phyloP scores from a whole-genome alignment of 441 rosid species.

The Hypseocharis bilobata region DNA sequence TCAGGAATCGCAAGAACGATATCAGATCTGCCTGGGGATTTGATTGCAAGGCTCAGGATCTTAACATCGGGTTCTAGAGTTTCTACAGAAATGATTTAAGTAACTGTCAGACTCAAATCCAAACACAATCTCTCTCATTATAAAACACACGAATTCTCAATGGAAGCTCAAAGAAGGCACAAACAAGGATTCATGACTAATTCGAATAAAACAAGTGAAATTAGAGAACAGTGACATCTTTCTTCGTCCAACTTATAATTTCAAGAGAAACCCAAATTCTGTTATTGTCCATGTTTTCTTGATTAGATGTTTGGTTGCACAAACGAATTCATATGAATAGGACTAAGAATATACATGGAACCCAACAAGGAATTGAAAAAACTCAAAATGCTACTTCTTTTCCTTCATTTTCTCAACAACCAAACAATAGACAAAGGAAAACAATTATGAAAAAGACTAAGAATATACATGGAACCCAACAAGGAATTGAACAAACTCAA shows the following conservation, averaged over 20 bases:
- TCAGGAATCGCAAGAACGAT: constrained; percentile 36
- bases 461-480: too few species aligned
- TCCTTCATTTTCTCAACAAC: not conserved
- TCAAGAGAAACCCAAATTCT: too few species aligned
- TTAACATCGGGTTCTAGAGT: constrained; percentile 42
- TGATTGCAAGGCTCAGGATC: constrained; percentile 40
- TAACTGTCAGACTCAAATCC: constrained; percentile 19
- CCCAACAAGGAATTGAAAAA: not conserved
- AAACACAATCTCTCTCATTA: constrained; percentile 1
- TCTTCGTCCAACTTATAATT: too few species aligned
- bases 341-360: too few species aligned
- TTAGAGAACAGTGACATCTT: too few species aligned
- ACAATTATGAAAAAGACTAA: too few species aligned
- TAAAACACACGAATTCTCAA: not conserved
- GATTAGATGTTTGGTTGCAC: too few species aligned
- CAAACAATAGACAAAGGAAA: not conserved
- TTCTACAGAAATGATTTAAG: constrained; percentile 24
- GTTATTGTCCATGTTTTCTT: not conserved
- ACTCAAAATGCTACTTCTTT: not conserved
- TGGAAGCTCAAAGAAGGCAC: too few species aligned
- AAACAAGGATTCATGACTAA: too few species aligned
- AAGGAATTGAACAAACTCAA: not conserved
- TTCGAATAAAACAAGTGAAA: too few species aligned
- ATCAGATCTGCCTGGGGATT: constrained; percentile 36
- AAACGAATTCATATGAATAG: too few species aligned